A percentile compares a stretch with the other conserved stretches of the same genome.
Conservation (phyloP, 805 yeast species). For the Saturnispora halmiae region DNA sequence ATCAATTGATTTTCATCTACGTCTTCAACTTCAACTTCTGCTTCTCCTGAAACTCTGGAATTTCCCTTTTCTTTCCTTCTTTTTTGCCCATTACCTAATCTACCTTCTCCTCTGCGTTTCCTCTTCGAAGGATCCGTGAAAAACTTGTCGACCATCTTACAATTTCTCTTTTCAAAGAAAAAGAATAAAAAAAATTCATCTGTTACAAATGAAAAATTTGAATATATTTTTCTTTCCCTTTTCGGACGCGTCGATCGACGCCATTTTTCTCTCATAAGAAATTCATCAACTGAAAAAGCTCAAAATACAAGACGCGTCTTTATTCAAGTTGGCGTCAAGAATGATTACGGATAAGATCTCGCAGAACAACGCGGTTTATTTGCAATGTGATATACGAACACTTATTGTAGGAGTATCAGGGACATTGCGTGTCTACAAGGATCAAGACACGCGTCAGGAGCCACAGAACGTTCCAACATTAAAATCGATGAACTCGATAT, state of each 20-base stretch:
- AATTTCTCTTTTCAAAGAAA: not conserved
- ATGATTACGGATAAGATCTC: constrained; percentile 7
- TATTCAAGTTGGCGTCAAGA: no score
- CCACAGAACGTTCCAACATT: constrained; percentile 49
- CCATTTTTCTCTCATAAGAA: not conserved
- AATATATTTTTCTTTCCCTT: not conserved
- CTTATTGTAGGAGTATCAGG: constrained; percentile 4
- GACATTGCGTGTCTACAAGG: constrained; percentile 37
- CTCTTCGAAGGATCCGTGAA: constrained; percentile 51
- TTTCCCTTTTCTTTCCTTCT: constrained; percentile 31
- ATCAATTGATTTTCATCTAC: constrained; percentile 32
- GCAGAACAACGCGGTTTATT: not conserved
- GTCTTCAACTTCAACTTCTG: constrained; percentile 25
- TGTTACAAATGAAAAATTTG: not conserved
- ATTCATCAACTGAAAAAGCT: not conserved
- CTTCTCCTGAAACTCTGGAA: constrained; percentile 29
- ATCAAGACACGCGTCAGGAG: constrained; percentile 46
- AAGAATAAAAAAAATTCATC: not conserved
- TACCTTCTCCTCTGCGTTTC: constrained; percentile 19
- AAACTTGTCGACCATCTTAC: constrained; percentile 49
- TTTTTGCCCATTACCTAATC: not conserved
- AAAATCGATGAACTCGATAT: constrained; percentile 38
- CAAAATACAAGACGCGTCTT: not conserved
- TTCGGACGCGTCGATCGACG: constrained; percentile 1
- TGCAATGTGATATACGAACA: constrained; percentile 39